Base-by-base conservation (phyloP, 805 yeast genomes). In the Wickerhamomyces ciferrii region DNA sequence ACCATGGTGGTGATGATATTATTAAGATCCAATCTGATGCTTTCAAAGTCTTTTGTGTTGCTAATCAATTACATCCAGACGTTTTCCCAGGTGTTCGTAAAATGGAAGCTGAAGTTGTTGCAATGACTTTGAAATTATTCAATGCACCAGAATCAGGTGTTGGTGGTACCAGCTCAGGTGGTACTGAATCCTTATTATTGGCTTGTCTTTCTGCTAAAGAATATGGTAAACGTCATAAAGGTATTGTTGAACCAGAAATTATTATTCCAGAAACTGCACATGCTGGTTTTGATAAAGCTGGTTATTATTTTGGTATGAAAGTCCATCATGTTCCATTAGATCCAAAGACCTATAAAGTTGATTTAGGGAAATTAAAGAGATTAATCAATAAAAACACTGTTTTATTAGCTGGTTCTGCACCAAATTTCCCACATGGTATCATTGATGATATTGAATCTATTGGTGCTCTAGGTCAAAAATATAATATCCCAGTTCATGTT, bases 11-110 rank as follows among this genome's bases (percentile, higher is more conserved):
- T 14, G 70, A 74, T n/a, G 87, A 86, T 29, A 66, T 92, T 45
- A 72, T 86, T 35, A 69, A 75, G 35, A 69, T 94, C 34, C 98
- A 94, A 66, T 69, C 94, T 9, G 66, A 75, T 46, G 94, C 96
- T 0, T 91, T 80, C 63, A 76, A 80, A 44, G 76, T 76, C 58
- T 91, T 79, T 63, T 79, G 94, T 6, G 90, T 91, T 21, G 89
- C 97, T 2, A 92, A 94, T 67, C 99, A 94, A 67, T 71, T 92
- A 43, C 99, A 92, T 63, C 99, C 99, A 0, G 98, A 92, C 66
- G 94, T 90, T 4, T 92, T 92, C 61, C 99, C 98, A 0, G 98
- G 95, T 6, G 87, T 92, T 8, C 79, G 99, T 39, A 90, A 92
- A 64, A 91, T 92, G 96, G 99, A 92, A 61, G 72, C 96, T 7